Base-by-base conservation (phyloP, 306 rosid species). In the Ammopiptanthus mongolicus region DNA sequence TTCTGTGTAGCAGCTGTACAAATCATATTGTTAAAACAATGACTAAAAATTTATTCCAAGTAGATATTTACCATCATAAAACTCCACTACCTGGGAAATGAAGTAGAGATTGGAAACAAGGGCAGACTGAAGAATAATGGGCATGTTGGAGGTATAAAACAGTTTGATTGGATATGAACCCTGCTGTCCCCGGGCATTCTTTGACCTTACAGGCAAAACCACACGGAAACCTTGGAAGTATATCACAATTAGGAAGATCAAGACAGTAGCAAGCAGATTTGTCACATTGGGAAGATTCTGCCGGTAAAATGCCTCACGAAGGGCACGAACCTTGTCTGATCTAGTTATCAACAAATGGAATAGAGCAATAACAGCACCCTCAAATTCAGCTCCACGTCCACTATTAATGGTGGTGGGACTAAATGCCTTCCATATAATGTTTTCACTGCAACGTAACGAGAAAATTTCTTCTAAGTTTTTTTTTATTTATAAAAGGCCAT, bases 1-100 rank as follows among this genome's bases (percentile, higher is more conserved):
- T 91, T 51, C 96, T 86, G 86, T 93, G 88, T 29, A 93, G 92
- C 75, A 93, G 82, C 96, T 93, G 90, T 33, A 56, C 44, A 78
- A 21, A 28, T 48, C 47, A 52, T 29, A 64, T 34, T 69, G 63
- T 60, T 62, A 55, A 48, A 67, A 76, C 23, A 37, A 22, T 50
- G 72, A 37, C 61, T 21, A 59, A 78, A 63, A 13, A 33, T 22
- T 4, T 21, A 64, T 29, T 21, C 28, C 21, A 23, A 21, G 15
- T 8, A 6, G 69, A 18, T 42, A 41, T 29, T 29, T 8, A 48
- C 68, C 36, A 81, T 19, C 31, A 75, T 1, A 57, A 76, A 85
- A 78, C 46, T 76, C 17, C 50, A 12, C 15, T 44, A 44, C 50
- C 50, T 71, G 76, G 41, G 88, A 87, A 82, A 84, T 85, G 60